Percentiles rank a stretch among this genome's conserved stretches.
Conservation (phyloP, 1,284 basidiomycete species). For the Meira miltonrushii region DNA sequence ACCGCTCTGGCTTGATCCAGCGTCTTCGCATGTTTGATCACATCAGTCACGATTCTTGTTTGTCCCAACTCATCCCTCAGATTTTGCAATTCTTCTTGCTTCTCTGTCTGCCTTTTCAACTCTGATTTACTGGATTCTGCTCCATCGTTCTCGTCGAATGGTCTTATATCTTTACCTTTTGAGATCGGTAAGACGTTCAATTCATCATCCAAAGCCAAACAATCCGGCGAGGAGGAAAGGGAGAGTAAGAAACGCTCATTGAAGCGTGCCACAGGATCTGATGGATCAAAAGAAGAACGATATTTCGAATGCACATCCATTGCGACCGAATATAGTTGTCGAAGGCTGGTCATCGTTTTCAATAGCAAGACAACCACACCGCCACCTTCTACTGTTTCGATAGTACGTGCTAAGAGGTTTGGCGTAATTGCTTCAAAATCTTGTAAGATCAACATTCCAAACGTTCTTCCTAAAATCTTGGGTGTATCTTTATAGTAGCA, state of each 20-base stretch:
- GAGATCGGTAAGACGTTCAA: conserved; percentile 95
- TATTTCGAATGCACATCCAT: conserved; percentile 97
- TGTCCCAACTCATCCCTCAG: conserved; percentile 76
- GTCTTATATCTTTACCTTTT: conserved; percentile 84
- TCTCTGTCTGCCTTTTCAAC: conserved; percentile 57
- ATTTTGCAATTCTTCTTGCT: conserved; percentile 66
- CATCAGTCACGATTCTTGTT: conserved; percentile 80
- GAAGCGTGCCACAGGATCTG: conserved; percentile 86
- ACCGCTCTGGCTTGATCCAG: conserved; percentile 65
- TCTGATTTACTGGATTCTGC: conserved; percentile 17
- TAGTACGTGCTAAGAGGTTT: conserved; percentile 90
- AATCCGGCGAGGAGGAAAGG: conserved; percentile 75
- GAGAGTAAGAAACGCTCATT: conserved; percentile 79
- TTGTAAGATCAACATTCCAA: conserved; percentile 94
- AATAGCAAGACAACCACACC: conserved; percentile 85
- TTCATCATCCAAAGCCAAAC: conserved; percentile 92
- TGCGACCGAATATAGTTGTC: conserved; percentile 89
- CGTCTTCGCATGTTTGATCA: conserved; percentile 87
- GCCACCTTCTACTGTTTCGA: conserved; percentile 97
- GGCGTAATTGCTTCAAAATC: conserved; percentile 99
- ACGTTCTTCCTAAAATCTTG: conserved; percentile 78
- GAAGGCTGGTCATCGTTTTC: conserved; percentile 89
- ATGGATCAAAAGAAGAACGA: conserved; percentile 75
- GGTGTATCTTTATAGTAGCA: conserved; percentile 53
- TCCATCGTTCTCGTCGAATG: conserved; percentile 60